Conservation (phyloP, 2,329 filamentous ascomycete species). For the Microdochium trichocladiopsis region DNA sequence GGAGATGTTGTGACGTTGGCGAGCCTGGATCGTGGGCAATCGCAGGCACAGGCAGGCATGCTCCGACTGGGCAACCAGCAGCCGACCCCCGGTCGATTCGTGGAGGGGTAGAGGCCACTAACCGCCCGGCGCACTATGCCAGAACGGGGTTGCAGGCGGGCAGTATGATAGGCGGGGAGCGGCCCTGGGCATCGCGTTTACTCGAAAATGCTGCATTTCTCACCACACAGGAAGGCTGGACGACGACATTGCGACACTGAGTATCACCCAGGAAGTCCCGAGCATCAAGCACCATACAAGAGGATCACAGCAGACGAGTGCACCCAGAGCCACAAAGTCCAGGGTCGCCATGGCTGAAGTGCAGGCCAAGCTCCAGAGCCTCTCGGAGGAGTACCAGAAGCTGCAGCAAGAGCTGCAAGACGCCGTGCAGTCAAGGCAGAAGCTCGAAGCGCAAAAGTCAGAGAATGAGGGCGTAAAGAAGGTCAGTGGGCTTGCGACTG, state of each 20-base stretch:
- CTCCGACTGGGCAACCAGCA: not conserved
- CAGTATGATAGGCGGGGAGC: not conserved
- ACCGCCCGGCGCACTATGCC: not conserved
- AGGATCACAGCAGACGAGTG: not conserved
- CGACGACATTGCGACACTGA: no score
- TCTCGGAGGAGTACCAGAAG: slow-evolving; percentile 83
- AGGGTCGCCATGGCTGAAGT: slow-evolving; percentile 59
- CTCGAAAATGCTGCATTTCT: not conserved
- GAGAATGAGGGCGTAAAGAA: slow-evolving; percentile 87
- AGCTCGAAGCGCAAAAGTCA: slow-evolving; percentile 87
- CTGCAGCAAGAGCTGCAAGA: slow-evolving; percentile 81
- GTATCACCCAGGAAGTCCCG: not conserved
- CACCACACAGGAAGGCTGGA: no score
- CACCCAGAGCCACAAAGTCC: not conserved
- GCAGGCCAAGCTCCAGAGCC: slow-evolving; percentile 70
- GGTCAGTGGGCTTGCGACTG: slow-evolving; percentile 33
- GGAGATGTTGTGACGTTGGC: not conserved
- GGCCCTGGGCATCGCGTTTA: not conserved
- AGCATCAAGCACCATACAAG: no score
- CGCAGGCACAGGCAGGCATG: not conserved
- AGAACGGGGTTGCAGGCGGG: not conserved
- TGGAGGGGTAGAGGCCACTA: not conserved
- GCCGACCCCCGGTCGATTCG: not conserved
- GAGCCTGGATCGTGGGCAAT: not conserved
- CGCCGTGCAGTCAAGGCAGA: slow-evolving; percentile 73